phyloP scores from a whole-genome alignment of 208 protist genomes.

The Novymonas esmeraldas region DNA sequence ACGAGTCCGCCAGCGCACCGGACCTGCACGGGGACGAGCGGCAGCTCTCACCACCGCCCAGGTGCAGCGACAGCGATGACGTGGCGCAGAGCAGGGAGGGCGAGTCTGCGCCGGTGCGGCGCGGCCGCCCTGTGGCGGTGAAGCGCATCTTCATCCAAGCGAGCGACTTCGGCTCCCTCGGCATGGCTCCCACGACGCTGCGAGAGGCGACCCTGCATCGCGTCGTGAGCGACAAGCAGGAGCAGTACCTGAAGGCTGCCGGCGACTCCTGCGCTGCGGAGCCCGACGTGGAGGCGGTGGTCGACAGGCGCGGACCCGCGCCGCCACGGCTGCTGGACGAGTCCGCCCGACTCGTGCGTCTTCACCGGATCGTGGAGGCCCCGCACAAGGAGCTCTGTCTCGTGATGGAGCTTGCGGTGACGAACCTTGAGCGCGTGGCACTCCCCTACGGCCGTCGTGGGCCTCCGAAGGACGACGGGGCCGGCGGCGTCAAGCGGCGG shows the following conservation, averaged over 20 bases:
- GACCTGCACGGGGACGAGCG: not conserved
- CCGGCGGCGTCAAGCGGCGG: slow-evolving; percentile 10
- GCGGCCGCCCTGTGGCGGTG: slow-evolving; percentile 52
- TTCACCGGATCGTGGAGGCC: slow-evolving; percentile 74
- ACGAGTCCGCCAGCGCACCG: slow-evolving; percentile 10
- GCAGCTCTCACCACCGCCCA: not conserved
- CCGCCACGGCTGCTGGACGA: slow-evolving; percentile 22
- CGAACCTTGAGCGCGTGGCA: slow-evolving; percentile 64
- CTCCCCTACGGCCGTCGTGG: slow-evolving; percentile 11
- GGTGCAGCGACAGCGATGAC: not conserved
- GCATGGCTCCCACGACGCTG: slow-evolving; percentile 69
- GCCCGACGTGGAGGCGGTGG: not conserved
- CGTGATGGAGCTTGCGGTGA: slow-evolving; percentile 69
- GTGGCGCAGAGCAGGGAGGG: not conserved
- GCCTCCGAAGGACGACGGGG: not conserved
- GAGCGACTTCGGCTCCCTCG: slow-evolving; percentile 71
- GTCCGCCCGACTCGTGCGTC: slow-evolving; percentile 39
- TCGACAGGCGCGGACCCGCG: not conserved
- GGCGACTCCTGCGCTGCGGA: not conserved
- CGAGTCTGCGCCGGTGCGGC: not conserved
- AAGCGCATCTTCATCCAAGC: slow-evolving; percentile 83
- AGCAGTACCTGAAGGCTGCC: not conserved
- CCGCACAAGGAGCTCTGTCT: slow-evolving; percentile 83
- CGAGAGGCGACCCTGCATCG: slow-evolving; percentile 77
- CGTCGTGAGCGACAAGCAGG: slow-evolving; percentile 30